These are phyloP conservation scores for Aspergillus pseudoglaucus DNA, from an alignment of 2,329 filamentous ascomycete species.

Conservation along the genomic window DNA sequence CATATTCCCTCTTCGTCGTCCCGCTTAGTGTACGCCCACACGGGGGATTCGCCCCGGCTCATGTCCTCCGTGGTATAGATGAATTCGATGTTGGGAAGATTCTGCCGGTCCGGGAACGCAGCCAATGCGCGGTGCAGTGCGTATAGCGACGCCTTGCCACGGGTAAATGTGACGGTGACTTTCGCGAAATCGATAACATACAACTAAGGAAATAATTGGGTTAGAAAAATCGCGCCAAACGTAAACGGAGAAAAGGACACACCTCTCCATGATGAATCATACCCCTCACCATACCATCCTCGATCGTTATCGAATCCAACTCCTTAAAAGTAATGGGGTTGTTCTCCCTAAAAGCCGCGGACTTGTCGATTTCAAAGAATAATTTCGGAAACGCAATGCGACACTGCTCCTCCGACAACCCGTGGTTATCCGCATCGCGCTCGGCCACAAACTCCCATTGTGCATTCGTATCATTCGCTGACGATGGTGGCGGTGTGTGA, in stretches of 20 bases:
- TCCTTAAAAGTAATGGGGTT: slow-evolving; percentile 28
- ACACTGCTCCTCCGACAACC: slow-evolving; percentile 31
- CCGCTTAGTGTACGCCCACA: slow-evolving; percentile 41
- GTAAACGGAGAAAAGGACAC: too few species aligned
- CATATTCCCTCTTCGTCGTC: slow-evolving; percentile 37
- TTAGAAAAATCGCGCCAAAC: too few species aligned
- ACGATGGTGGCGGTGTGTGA: slow-evolving; percentile 2
- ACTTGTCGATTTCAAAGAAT: slow-evolving; percentile 32
- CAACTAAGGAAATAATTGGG: slow-evolving; percentile 18
- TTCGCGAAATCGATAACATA: slow-evolving; percentile 31
- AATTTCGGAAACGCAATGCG: slow-evolving; percentile 36
- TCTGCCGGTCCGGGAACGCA: slow-evolving; percentile 30
- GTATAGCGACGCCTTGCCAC: slow-evolving; percentile 40
- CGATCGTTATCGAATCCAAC: slow-evolving; percentile 24
- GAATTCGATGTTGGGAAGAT: slow-evolving; percentile 46
- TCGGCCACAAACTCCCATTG: slow-evolving; percentile 28
- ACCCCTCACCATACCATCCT: slow-evolving; percentile 32
- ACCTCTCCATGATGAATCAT: slow-evolving; percentile 33
- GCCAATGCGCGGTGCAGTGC: slow-evolving; percentile 44
- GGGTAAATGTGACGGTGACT: slow-evolving; percentile 28
- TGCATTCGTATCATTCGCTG: background rate
- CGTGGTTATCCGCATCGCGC: slow-evolving; percentile 32
- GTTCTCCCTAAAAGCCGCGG: slow-evolving; percentile 14
- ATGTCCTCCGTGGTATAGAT: slow-evolving; percentile 44
- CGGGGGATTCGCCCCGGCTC: slow-evolving; percentile 22